A percentile compares a stretch with the other conserved stretches of the same genome.
These are phyloP conservation scores for Salix koriyanagi DNA, from an alignment of 345 rosid genomes.

Conservation along the genomic window DNA sequence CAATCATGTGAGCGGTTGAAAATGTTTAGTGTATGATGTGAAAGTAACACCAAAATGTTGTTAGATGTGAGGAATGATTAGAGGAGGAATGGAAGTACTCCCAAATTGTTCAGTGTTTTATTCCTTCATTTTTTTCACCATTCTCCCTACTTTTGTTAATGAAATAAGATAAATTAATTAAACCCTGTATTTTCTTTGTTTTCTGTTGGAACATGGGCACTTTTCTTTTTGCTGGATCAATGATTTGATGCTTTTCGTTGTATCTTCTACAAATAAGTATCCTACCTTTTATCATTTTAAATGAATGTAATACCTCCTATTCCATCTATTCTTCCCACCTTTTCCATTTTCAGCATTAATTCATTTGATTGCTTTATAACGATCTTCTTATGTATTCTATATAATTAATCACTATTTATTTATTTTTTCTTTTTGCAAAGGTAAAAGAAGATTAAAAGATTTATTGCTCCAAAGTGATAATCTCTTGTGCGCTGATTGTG, in stretches of 20 bases:
- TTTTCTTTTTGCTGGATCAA: not conserved
- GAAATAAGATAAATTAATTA: not conserved
- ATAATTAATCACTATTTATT: not conserved
- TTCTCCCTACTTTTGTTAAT: not conserved
- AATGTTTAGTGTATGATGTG: not conserved
- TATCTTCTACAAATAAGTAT: not conserved
- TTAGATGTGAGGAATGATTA: not conserved
- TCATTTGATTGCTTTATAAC: not conserved
- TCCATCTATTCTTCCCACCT: not conserved
- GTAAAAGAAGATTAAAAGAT: conserved; percentile 70
- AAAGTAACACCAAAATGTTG: not conserved
- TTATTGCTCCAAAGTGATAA: conserved; percentile 71
- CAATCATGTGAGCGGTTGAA: not conserved
- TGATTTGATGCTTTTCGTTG: not conserved
- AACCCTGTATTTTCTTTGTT: not conserved
- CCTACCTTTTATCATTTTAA: not conserved
- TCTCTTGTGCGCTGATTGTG: conserved; percentile 89
- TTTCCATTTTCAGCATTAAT: not conserved
- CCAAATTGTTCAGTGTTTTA: not conserved
- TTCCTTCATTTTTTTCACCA: not conserved
- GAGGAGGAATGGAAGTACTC: not conserved
- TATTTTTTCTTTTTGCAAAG: conserved; percentile 29
- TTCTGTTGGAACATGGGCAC: not conserved
- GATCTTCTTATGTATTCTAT: not conserved
- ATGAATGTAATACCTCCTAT: not conserved